Percentiles rank a stretch among this genome's conserved stretches.
phyloP scores from a whole-genome alignment of 768 basidiomycete species.

The Russula vinacea region DNA sequence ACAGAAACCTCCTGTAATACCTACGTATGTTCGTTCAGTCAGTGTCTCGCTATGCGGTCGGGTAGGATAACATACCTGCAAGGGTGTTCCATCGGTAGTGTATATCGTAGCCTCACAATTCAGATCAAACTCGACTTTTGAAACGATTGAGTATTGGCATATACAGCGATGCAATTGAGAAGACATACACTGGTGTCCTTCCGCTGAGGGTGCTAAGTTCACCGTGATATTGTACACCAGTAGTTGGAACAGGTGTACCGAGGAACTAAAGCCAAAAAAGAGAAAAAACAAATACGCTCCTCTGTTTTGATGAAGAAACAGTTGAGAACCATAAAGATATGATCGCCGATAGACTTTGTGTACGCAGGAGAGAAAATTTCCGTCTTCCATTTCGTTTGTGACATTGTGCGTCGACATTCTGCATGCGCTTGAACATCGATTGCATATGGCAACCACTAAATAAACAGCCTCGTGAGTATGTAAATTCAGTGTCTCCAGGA shows the following conservation, averaged over 20 bases:
- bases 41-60: not conserved
- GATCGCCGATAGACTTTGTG: no score
- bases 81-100: constrained; percentile 45
- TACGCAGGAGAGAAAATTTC: no score
- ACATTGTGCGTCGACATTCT: no score
- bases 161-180: not conserved
- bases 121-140: constrained; percentile 90
- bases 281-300: no score
- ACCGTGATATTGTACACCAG: constrained; percentile 95
- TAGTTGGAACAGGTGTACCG: constrained; percentile 61
- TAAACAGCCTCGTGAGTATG: no score
- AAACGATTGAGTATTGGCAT: not conserved
- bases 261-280: constrained; percentile 4
- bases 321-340: no score
- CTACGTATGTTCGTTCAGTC: constrained; percentile 36
- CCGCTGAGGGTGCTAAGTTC: constrained; percentile 71
- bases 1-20: constrained; percentile 86
- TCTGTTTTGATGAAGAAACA: no score
- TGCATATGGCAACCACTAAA: no score
- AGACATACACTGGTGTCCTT: constrained; percentile 70
- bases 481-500: no score
- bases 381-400: no score
- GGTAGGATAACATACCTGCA: constrained; percentile 29
- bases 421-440: no score
- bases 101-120: constrained; percentile 95